Base-by-base conservation (phyloP, 2,329 filamentous ascomycete species). In the Scedosporium aurantiacum region DNA sequence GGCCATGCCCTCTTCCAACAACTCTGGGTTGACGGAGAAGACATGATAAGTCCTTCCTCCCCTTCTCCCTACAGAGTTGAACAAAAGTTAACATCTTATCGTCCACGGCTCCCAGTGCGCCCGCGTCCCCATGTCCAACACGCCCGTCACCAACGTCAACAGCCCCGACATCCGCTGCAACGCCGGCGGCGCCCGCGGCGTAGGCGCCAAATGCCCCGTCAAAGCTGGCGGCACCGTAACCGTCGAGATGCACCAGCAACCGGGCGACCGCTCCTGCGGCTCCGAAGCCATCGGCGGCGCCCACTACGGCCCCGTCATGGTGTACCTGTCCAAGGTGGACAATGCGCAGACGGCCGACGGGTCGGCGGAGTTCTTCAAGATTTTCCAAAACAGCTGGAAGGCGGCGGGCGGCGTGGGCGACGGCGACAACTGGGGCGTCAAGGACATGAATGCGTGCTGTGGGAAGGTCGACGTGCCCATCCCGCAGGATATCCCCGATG, bases 241-340 rank as follows among this genome's bases (percentile, higher is more conserved):
- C 0, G 74, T 83, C 6, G 82, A 84, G 70, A 84, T 84, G 79
- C 81, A 84, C 71, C 76, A 76, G 70, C 78, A 81, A 73, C 71
- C 71, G 18, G 72, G 72, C 57, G 77, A 81, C 66, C 75, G 79
- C 52, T 70, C 65, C 32, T 82, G 79, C 66, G 64, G 65, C 21
- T 74, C 71, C 55, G 75, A 80, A 64, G 80, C 79, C 23, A 80
- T 83, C 60, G 81, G 80, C 32, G 80, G 80, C 40, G 75, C 75
- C 47, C 80, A 83, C 69, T 81, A 78, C 65, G 79, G 80, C 8
- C 80, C 80, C 1, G 78, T 82, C 40, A 75, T 80, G 57, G 73
- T 80, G 1, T 82, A 82, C 68, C 72, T 82, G 61, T 75, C 75
- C 67, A 76, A 79, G 64, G 80, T 83, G 21, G 63, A 71, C 27